These are phyloP conservation scores for Boechera divaricarpa DNA, from an alignment of 345 rosid species.

Conservation along the genomic window DNA sequence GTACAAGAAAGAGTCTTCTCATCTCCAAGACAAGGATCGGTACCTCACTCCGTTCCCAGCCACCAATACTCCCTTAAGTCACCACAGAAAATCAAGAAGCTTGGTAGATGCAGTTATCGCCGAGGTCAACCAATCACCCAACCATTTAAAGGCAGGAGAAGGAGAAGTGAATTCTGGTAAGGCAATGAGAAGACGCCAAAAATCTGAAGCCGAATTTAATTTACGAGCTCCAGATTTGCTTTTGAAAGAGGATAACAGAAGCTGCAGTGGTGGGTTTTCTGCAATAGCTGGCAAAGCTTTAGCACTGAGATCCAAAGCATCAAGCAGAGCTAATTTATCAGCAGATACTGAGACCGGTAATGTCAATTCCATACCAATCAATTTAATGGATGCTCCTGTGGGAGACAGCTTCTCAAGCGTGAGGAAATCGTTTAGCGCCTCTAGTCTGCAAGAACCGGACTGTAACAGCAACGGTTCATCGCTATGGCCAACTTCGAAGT, in stretches of 20 bases:
- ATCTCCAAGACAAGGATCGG: conserved; percentile 47
- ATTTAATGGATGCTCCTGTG: conserved; percentile 42
- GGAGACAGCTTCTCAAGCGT: conserved; percentile 51
- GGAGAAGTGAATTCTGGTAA: conserved; percentile 52
- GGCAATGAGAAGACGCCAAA: conserved; percentile 63
- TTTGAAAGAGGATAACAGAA: conserved; percentile 58
- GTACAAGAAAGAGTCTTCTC: conserved; percentile 43
- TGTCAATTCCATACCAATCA: conserved; percentile 35
- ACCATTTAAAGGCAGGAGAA: conserved; percentile 44
- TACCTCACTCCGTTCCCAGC: conserved; percentile 44
- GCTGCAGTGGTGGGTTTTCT: conserved; percentile 48
- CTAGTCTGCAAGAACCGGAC: conserved; percentile 69
- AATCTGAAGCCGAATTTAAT: conserved; percentile 58
- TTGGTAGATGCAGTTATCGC: conserved; percentile 51
- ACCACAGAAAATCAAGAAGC: conserved; percentile 67
- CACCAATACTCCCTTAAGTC: conserved; percentile 47
- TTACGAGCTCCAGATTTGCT: conserved; percentile 56
- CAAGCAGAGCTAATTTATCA: conserved; percentile 44
- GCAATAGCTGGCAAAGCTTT: conserved; percentile 59
- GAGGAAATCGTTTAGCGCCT: conserved; percentile 81
- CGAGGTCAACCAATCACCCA: conserved; percentile 54
- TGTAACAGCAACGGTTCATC: conserved; percentile 47
- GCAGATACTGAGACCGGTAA: conserved; percentile 48
- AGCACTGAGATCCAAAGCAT: conserved; percentile 70
- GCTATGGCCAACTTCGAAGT: conserved; percentile 59